Conservation (phyloP, 2,329 filamentous ascomycete species). For the Colletotrichum kahawae region DNA sequence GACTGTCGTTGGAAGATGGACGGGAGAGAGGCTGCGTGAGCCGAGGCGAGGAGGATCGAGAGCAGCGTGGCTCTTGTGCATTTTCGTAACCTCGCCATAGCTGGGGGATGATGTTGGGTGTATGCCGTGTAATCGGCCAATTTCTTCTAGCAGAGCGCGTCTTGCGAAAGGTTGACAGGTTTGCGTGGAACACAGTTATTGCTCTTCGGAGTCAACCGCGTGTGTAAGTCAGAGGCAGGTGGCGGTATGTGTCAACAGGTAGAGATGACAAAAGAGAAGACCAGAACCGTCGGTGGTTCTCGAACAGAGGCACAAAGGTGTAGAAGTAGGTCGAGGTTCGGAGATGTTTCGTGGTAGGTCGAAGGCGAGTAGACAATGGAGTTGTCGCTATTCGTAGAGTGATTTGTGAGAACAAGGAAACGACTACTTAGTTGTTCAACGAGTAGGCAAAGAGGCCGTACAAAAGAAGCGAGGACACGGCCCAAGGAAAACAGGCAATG, state of each 20-base stretch:
- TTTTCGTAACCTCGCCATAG: slow-evolving; percentile 33
- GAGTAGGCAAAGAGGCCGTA: neutral
- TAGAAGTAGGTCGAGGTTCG: slow-evolving; percentile 12
- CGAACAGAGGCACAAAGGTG: slow-evolving; percentile 5
- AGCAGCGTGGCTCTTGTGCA: slow-evolving; percentile 43
- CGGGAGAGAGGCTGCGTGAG: slow-evolving; percentile 42
- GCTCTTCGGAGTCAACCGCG: slow-evolving; percentile 2
- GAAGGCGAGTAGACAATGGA: slow-evolving; percentile 1
- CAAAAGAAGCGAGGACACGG: slow-evolving; percentile 1
- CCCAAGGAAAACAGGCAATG: slow-evolving; percentile 1
- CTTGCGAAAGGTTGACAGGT: neutral
- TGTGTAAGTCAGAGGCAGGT: slow-evolving; percentile 11
- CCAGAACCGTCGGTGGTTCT: neutral
- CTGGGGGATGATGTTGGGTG: neutral
- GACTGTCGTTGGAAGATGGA: slow-evolving; percentile 47
- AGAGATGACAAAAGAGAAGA: neutral
- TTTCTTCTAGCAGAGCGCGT: neutral
- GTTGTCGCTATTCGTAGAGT: slow-evolving; percentile 9
- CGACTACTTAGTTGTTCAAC: neutral
- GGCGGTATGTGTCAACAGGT: neutral
- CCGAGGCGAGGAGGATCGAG: slow-evolving; percentile 37
- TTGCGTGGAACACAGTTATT: neutral
- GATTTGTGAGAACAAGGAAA: neutral
- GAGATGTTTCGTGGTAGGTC: slow-evolving; percentile 2
- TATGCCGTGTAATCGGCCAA: neutral